phyloP scores from a whole-genome alignment of 2,329 filamentous ascomycete species.

The Sodiomyces alkalinus region DNA sequence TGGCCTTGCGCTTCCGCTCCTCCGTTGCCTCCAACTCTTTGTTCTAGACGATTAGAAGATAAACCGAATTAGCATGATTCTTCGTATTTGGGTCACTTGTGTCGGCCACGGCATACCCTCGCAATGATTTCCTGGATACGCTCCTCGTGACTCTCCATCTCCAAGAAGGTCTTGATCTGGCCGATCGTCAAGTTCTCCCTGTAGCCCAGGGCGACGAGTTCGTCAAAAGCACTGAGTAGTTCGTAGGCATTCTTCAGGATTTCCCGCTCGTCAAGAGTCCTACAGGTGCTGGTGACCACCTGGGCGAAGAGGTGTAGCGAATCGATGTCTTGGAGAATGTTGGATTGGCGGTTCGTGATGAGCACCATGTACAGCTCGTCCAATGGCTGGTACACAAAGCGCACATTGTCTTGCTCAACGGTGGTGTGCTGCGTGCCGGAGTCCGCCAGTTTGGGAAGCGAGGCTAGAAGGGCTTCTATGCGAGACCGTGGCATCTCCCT shows the following conservation, averaged over 20 bases:
- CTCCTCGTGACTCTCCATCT: constrained; percentile 99
- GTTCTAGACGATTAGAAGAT: constrained; percentile 57
- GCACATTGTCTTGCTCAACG: constrained; percentile 97
- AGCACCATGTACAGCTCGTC: constrained; percentile 99
- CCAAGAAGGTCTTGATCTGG: constrained; percentile 98
- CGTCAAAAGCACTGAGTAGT: constrained; percentile 89
- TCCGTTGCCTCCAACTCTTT: constrained; percentile 97
- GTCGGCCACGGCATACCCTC: constrained; percentile 38
- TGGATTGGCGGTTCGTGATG: constrained; percentile 98
- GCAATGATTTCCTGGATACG: constrained; percentile 97
- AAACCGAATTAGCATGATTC: no score
- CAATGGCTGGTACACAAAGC: constrained; percentile 96
- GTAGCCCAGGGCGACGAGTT: constrained; percentile 90
- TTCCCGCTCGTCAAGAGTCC: constrained; percentile 87
- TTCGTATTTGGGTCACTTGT: constrained; percentile 1
- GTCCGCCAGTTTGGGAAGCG: constrained; percentile 94
- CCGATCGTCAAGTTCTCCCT: constrained; percentile 88
- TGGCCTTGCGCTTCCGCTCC: constrained; percentile 95
- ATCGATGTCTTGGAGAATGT: constrained; percentile 98
- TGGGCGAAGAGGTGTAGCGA: constrained; percentile 95
- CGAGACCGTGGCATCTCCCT: constrained; percentile 93
- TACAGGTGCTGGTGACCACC: constrained; percentile 92
- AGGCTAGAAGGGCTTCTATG: constrained; percentile 90
- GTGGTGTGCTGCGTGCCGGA: constrained; percentile 94
- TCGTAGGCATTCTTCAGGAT: constrained; percentile 93